Base-by-base conservation (phyloP, 768 basidiomycete species). In the Naganishia antarctica region DNA sequence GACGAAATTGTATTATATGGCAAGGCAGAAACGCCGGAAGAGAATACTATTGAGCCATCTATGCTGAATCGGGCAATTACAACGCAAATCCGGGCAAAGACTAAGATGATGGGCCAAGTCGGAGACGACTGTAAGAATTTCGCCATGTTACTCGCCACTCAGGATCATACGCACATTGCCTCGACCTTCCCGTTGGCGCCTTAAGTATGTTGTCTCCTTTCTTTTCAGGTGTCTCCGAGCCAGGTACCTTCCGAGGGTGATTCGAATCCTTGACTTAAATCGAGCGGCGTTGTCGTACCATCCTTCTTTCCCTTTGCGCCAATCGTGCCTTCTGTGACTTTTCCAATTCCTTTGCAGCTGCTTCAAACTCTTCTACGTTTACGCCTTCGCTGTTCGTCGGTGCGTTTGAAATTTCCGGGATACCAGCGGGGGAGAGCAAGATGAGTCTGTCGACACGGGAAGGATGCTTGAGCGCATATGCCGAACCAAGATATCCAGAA, bases 371-470 rank as follows among this genome's bases (percentile, higher is more conserved):
- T 31, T 63, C 62, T 26, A 44, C 50, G 21, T 63, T 51, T 26
- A 51, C 49, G 34, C 45, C 51, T 40, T 45, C 53, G 26, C 53
- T 45, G 31, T 64, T 59, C 25, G 57, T 48, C 68, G 84, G 83
- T 31, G 70, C 69, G 58, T 79, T 71, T 8, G 89, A 88, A 68
- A 86, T 87, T 11, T 82, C 84, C 0, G 91, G 88, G 1, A 98
- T 85, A 40, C 93, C 93, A n/a, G 91, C 93, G 32, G 93, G 93
- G 0, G 88, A 90, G 46, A 97, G 83, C 13, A 97, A 80, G 61
- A 98, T 84, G 65, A 98, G 84, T 68, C 87, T 87, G 74, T 83
- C 83, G 18, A 98, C 93, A 44, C 1, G 34, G 48, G 47, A 28
- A 47, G 23, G 92, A 73, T 91, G 86, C 69, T 85, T 83, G 25